Evolutionary conservation across 176 grass and related monocot species (phyloP).

Genomic region (Ensete ventricosum): DNA sequence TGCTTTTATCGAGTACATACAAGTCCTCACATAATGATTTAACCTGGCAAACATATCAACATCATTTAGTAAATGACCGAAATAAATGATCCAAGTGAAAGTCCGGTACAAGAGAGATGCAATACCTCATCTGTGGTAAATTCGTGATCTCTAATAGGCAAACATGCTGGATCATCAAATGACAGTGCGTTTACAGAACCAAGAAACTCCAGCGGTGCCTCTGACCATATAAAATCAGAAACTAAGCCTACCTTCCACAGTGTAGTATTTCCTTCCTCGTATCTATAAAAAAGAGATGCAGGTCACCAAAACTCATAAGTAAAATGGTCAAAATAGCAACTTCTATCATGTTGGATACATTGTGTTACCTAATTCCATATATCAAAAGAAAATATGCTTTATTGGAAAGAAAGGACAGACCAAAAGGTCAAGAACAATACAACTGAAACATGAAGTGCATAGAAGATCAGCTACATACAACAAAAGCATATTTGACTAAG

Average conservation of each 20-base stretch:
- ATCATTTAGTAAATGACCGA: conserved; percentile 6
- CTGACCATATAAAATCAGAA: conserved; percentile 81
- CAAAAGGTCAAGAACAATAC: too few relatives aligned
- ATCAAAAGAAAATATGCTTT: not conserved
- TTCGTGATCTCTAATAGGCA: conserved; percentile 75
- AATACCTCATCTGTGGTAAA: conserved; percentile 79
- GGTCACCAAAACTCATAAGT: not conserved
- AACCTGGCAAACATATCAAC: conserved; percentile 36
- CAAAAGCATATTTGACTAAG: too few relatives aligned
- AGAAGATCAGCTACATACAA: too few relatives aligned
- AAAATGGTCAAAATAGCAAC: not conserved
- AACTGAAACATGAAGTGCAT: too few relatives aligned
- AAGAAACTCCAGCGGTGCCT: conserved; percentile 76
- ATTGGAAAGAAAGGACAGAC: too few relatives aligned
- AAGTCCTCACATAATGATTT: conserved; percentile 70
- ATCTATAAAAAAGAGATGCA: conserved; percentile 34
- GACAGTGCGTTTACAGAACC: conserved; percentile 71
- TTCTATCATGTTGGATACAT: not conserved
- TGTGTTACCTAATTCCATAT: not conserved
- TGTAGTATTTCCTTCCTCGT: conserved; percentile 83
- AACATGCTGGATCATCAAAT: conserved; percentile 69
- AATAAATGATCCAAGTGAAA: conserved; percentile 3
- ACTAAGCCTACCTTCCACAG: conserved; percentile 62
- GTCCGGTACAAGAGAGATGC: not conserved
- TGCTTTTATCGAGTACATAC: conserved; percentile 82